Evolutionary conservation across 1,284 basidiomycete species (phyloP).

Genomic region (Irpex lacteus): DNA sequence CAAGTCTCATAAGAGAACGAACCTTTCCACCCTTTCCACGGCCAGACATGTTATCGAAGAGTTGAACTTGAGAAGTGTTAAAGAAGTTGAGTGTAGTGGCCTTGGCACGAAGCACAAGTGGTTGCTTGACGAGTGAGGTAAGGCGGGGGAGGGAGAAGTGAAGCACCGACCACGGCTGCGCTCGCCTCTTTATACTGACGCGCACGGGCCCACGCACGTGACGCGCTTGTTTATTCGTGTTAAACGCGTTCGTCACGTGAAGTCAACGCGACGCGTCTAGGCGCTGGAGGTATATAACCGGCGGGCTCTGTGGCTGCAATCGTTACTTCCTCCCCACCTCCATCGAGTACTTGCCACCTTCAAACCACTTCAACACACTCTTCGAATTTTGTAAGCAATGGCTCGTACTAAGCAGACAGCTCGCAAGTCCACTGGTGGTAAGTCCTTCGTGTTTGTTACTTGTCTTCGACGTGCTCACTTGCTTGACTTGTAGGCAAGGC

Average conservation of each 20-base stretch:
- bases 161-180: background rate
- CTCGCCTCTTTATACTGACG: no score
- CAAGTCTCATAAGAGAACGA: slow-evolving; percentile 1
- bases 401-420: slow-evolving; percentile 79
- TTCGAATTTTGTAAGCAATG: slow-evolving; percentile 26
- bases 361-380: background rate
- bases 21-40: slow-evolving; percentile 64
- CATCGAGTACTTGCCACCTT: background rate
- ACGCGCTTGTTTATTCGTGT: slow-evolving; percentile 23
- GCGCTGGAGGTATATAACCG: slow-evolving; percentile 20
- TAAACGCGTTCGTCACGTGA: slow-evolving; percentile 27
- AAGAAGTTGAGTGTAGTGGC: background rate
- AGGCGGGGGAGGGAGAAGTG: background rate
- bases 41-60: slow-evolving; percentile 49
- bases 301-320: background rate
- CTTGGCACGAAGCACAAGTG: no score
- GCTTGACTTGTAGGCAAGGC: slow-evolving; percentile 57
- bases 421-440: slow-evolving; percentile 83
- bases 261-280: slow-evolving; percentile 17
- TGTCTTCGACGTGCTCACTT: background rate
- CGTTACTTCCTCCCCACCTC: slow-evolving; percentile 8
- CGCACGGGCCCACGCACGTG: slow-evolving; percentile 5
- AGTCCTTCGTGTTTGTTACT: slow-evolving; percentile 19
- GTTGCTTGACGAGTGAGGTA: slow-evolving; percentile 2
- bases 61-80: slow-evolving; percentile 7